Evolutionary conservation across 73 alveolate species (phyloP).

Genomic region (Tetrahymena malaccensis): DNA sequence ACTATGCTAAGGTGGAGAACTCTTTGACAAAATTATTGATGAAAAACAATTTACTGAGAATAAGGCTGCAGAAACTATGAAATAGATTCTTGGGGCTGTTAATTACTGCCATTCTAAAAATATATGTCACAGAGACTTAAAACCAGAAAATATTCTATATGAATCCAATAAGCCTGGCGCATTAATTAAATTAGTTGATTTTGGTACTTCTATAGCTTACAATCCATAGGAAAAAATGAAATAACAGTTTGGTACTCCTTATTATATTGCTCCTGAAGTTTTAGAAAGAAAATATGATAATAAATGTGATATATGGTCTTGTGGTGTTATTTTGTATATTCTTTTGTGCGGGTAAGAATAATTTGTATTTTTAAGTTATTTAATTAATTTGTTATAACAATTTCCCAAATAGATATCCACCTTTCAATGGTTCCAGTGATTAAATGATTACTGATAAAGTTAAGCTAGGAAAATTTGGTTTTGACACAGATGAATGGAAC

Average conservation of each 20-base stretch:
- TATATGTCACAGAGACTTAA: conserved; percentile 49
- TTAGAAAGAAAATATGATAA: conserved; percentile 55
- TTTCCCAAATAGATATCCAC: conserved; percentile 6
- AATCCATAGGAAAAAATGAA: conserved; percentile 31
- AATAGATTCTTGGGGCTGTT: conserved; percentile 46
- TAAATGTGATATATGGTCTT: conserved; percentile 76
- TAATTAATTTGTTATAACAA: not conserved
- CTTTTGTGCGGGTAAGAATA: conserved; percentile 50
- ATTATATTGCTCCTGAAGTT: conserved; percentile 77
- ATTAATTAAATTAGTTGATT: conserved; percentile 39
- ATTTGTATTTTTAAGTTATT: not conserved
- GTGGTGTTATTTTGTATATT: conserved; percentile 67
- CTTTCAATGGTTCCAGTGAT: conserved; percentile 45
- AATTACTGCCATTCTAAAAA: conserved; percentile 43
- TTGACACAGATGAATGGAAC: conserved; percentile 31
- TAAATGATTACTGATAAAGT: conserved; percentile 19
- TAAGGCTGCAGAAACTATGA: conserved; percentile 53
- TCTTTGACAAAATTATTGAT: conserved; percentile 31
- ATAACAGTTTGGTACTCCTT: conserved; percentile 51
- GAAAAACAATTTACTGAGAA: conserved; percentile 43
- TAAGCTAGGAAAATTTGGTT: conserved; percentile 19
- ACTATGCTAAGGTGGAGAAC: conserved; percentile 56
- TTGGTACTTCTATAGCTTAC: conserved; percentile 32
- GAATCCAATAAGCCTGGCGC: conserved; percentile 21
- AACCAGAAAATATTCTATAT: conserved; percentile 50